Percentiles rank a stretch among this genome's conserved stretches.
Conservation (phyloP, 441 rosid species). For the Rhodomyrtus psidioides region DNA sequence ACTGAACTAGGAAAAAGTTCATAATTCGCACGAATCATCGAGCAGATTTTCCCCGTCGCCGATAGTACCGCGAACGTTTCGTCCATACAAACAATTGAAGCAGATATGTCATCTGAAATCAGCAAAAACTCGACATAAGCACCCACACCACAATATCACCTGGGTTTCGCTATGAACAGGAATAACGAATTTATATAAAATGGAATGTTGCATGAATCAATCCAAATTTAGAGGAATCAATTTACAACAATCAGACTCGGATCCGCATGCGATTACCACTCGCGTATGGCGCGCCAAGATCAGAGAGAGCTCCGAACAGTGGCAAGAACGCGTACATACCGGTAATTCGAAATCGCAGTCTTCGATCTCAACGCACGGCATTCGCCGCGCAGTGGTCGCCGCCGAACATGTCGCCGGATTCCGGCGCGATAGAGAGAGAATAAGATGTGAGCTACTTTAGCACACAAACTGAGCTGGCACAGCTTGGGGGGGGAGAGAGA, state of each 20-base stretch:
- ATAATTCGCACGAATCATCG: neutral
- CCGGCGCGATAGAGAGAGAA: slow-evolving; percentile 27
- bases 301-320: neutral
- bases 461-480: slow-evolving; percentile 4
- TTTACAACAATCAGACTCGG: neutral
- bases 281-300: neutral
- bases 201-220: neutral
- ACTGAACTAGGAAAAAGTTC: neutral
- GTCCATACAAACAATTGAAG: neutral
- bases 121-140: neutral
- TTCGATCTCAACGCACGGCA: slow-evolving; percentile 11
- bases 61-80: neutral
- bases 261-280: neutral
- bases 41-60: neutral
- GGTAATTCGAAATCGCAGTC: neutral
- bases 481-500: neutral
- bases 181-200: neutral
- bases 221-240: neutral
- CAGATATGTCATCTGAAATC: neutral
- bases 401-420: slow-evolving; percentile 31
- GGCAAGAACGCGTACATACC: slow-evolving; percentile 4
- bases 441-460: slow-evolving; percentile 5
- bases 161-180: neutral
- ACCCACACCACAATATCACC: neutral
- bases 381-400: slow-evolving; percentile 6